Base-by-base conservation (phyloP, 192 early-diverging fungal genomes). In the Coemansia sp. region DNA sequence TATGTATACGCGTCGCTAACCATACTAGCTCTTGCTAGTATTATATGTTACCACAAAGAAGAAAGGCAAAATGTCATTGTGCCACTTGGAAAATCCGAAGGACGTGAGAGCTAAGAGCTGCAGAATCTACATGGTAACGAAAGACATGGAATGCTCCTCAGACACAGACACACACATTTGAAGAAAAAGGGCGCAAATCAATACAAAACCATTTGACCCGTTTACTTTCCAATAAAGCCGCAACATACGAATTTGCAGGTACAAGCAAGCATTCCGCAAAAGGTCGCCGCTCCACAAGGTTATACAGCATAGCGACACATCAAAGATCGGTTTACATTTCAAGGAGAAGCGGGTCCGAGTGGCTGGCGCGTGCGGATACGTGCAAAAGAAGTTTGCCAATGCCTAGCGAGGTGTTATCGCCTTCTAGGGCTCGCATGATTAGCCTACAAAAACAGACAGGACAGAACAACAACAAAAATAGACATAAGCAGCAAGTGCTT, bases 291-390 rank as follows among this genome's bases (percentile, higher is more conserved):
- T 34, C 33, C 24, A 30, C 38, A 23, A 24, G 66, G 14, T 53
- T 41, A 59, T 45, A 39, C 8, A 69, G 4, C 45, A 16, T 5
- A 65, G 7, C 18, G 18, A 1, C 16, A 46, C 44, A 46, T 18
- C 44, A 56, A 38, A 38, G 4, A 48, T 24, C 38, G 41, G 36
- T 66, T 72, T 72, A 72, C 71, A 72, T 72, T 72, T 72, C 64
- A 72, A 44, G 15, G 23, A 72, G 34, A 14, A 72, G 64, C 24
- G 71, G 48, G 30, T 66, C 71, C 48, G 57, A 21, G 14, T 46
- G 39, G 43, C 64, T 66, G 36, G 30, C 15, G 64, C 15, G 43
- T 12, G 11, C 62, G 71, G 18, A 59, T 15, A 66, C 20, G 11
- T 51, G 58, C 58, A 24, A 35, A 23, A 66, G 24, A 21, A 72